Evolutionary conservation across 305 asterid genomes (phyloP), one percentile per base, ranked within the genome.

Genomic region (Plantago lanceolata): DNA sequence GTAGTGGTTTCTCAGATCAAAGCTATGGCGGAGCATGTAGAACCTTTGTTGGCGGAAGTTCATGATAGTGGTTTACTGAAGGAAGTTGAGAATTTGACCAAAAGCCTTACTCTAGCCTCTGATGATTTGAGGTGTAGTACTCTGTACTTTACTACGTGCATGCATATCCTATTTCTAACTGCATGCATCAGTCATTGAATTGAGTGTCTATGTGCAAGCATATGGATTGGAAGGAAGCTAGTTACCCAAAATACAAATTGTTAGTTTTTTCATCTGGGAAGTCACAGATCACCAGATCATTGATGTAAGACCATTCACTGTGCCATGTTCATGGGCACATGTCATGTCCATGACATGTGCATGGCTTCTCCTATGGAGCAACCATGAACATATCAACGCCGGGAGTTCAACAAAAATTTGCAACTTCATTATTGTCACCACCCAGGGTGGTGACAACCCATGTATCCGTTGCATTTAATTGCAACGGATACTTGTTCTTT

Each of bases 1-100:
- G 83, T 82, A 79, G 89, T 81, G 85, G 77, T 77, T 71, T 81
- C 85, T 79, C 96, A 93, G 98, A 87, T 93, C 69, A 76, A 84
- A 79, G 95, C 94, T 85, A 81, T 93, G 85, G 89, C 96, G 72
- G 95, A 85, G 65, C 91, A 89, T 76, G 66, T 87, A 61, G 90
- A 92, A 76, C 97, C 98, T 63, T 71, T 93, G 71, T 73, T 92
- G 75, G 86, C 95, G 65, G 95, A 89, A 79, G 81, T 89, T 72
- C 87, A 78, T 57, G 89, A 83, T 68, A 73, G 97, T 76, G 97
- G 95, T 67, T 80, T 93, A 82, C 77, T 93, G 75, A 85, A 83
- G 79, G 95, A 89, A 71, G 92, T 84, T 61, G 98, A 93, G 72
- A 75, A 76, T 73, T 84, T 93, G 71, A 87, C 94, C 63, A 90